Evolutionary conservation across 106 monocot genomes (phyloP), one percentile per base, ranked within the genome.

Genomic region (Dendrobium chrysotoxum): DNA sequence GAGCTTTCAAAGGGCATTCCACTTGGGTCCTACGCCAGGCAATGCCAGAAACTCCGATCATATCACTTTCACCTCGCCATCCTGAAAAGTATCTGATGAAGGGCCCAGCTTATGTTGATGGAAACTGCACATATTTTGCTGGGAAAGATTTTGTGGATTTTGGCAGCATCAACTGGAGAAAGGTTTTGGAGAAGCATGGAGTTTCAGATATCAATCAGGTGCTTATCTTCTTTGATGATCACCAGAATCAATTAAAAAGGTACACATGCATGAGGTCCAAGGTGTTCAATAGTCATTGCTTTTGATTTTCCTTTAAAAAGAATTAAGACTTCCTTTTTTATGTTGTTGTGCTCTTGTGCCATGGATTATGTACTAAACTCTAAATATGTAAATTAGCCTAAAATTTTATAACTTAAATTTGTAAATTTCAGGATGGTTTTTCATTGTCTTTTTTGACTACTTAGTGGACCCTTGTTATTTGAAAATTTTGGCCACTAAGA

Each of bases 201-300:
- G 79, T 95, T 86, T 88, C 85, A 45, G 86, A 95, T 89, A 73
- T 88, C 15, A 89, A 86, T 67, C 80, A 75, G 53, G 95, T 93
- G 68, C 81, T 95, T 70, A 50, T 95, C 47, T 95, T 95, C 87
- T 99, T 99, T 80, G 95, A 99, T 81, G 98, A 99, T 85, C 98
- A 99, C 86, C 98, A 99, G 81, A 95, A 95, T 87, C 92, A 99
- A 82, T 77, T 99, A 31, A 98, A 98, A 79, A 94, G 97, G 94
- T 98, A 82, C 18, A 47, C 13, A 28, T 76, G 76, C 76, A 42
- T 42, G 42, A 75, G 2, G 40, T 30, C 9, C 39, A 38, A 39
- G 72, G 72, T 72, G 3, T 5, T 75, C 75, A 75, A 21, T 75
- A 9, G 44, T 75, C 11, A 11, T 7, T 66, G 66, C 23, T 28